These are phyloP conservation scores for Botrytis pseudocinerea DNA, from an alignment of 2,329 filamentous ascomycete species.

Conservation along the genomic window DNA sequence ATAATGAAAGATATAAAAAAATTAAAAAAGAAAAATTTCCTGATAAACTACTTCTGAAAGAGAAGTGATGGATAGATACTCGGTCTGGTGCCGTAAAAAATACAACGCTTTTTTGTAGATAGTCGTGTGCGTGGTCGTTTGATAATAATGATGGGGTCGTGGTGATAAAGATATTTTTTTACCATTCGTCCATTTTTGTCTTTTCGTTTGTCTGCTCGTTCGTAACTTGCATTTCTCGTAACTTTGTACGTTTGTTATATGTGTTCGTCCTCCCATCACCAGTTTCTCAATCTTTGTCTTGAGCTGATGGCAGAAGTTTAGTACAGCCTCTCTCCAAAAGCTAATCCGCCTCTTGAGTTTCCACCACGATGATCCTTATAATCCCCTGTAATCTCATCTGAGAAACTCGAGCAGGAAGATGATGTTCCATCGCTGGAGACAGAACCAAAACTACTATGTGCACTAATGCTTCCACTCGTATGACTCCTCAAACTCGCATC, in stretches of 20 bases:
- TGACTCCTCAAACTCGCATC: slow-evolving; percentile 30
- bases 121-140: not conserved
- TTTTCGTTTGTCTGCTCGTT: not conserved
- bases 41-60: not conserved
- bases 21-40: not conserved
- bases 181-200: not conserved
- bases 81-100: not conserved
- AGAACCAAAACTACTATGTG: slow-evolving; percentile 6
- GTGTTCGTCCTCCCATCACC: not conserved
- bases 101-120: not conserved
- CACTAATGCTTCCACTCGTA: slow-evolving; percentile 9
- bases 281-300: no score
- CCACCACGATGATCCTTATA: not conserved
- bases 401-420: slow-evolving; percentile 1
- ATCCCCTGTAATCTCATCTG: not conserved
- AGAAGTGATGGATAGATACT: not conserved
- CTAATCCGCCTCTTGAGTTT: slow-evolving; percentile 38
- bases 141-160: not conserved
- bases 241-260: slow-evolving; percentile 11
- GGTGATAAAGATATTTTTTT: not conserved
- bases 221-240: slow-evolving; percentile 15
- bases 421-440: not conserved
- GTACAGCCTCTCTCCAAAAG: slow-evolving; percentile 49
- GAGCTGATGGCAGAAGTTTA: slow-evolving; percentile 30
- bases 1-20: not conserved